A percentile compares a stretch with the other conserved stretches of the same genome.
Conservation (phyloP, 176 grass and related monocot genomes). For the Paspalum vaginatum region DNA sequence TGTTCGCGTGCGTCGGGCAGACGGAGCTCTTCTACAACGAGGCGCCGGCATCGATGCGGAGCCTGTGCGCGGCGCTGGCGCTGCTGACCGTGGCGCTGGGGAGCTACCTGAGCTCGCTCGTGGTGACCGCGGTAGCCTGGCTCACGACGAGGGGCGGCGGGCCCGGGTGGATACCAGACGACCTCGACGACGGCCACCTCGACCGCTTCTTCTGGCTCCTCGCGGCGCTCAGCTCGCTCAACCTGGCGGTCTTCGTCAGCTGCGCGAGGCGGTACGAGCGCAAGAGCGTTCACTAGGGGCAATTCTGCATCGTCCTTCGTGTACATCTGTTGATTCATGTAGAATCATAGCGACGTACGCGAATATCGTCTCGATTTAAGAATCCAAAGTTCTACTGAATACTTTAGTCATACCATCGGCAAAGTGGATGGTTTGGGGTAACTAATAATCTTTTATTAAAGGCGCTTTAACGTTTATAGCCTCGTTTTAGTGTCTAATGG, state of each 20-base stretch:
- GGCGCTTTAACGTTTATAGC: no score
- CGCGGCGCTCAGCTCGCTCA: slow-evolving; percentile 43
- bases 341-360: no score
- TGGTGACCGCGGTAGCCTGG: slow-evolving; percentile 43
- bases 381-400: no score
- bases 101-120: slow-evolving; percentile 63
- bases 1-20: slow-evolving; percentile 60
- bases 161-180: slow-evolving; percentile 61
- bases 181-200: slow-evolving; percentile 59
- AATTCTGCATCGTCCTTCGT: background rate
- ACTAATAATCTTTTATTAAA: no score
- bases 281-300: slow-evolving; percentile 21
- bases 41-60: slow-evolving; percentile 60
- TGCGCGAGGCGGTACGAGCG: slow-evolving; percentile 48
- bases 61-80: slow-evolving; percentile 49
- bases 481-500: no score
- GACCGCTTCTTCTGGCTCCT: slow-evolving; percentile 65
- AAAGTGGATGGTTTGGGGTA: no score
- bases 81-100: slow-evolving; percentile 50
- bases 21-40: slow-evolving; percentile 65
- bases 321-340: no score
- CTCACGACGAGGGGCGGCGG: slow-evolving; percentile 40
- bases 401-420: no score
- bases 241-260: slow-evolving; percentile 49
- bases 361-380: no score